Conservation (phyloP, 441 rosid genomes). For the Erodium moschatum region DNA sequence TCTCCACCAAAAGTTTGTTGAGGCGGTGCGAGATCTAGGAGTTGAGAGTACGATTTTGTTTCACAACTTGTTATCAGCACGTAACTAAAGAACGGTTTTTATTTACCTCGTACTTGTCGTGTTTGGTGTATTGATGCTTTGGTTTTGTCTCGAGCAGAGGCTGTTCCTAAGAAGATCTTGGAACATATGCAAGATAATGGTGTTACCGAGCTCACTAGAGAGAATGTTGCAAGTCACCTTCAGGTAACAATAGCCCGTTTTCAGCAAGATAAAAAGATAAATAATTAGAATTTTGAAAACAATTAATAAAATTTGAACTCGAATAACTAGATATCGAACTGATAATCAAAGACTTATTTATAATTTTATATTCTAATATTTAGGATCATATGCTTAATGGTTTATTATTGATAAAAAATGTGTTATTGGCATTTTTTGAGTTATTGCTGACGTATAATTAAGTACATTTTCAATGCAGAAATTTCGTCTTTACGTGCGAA, state of each 20-base stretch:
- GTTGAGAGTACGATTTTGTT: conserved; percentile 20
- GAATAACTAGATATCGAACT: no score
- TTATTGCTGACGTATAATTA: no score
- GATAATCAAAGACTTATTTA: no score
- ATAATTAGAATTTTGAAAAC: no score
- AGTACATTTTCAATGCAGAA: neutral
- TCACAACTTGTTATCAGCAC: no score
- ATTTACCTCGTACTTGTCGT: neutral
- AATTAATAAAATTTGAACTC: no score
- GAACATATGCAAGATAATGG: conserved; percentile 29
- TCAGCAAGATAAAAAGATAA: no score
- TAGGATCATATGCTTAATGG: no score
- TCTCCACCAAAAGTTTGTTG: conserved; percentile 27
- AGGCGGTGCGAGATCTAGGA: conserved; percentile 22
- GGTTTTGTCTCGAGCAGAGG: conserved; percentile 18
- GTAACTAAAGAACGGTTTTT: no score
- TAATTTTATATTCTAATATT: no score
- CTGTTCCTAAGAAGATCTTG: conserved; percentile 35
- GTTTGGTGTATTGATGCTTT: neutral
- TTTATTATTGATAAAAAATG: no score
- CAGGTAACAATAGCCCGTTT: conserved; percentile 27
- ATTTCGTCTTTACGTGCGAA: neutral
- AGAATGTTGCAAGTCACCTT: conserved; percentile 37
- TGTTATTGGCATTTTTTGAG: no score
- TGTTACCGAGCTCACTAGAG: conserved; percentile 24